phyloP scores from a whole-genome alignment of 371 early-diverging fungal genomes.

The Saksenaea vasiformis region DNA sequence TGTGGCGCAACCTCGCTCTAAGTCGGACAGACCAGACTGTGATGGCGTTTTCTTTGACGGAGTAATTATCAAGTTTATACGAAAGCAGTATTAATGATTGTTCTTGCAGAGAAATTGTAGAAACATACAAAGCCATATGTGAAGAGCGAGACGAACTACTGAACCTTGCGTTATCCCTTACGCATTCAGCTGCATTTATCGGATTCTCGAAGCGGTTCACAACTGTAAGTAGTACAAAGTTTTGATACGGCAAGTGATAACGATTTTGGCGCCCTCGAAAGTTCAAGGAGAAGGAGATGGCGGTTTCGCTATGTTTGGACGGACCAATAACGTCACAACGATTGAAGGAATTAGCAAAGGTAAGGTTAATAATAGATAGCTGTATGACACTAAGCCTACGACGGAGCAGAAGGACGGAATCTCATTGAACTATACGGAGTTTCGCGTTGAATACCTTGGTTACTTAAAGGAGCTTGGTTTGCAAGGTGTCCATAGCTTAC shows the following conservation, averaged over 20 bases:
- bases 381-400: neutral
- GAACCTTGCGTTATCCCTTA: conserved; percentile 42
- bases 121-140: conserved; percentile 28
- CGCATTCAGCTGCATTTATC: conserved; percentile 46
- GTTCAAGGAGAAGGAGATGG: conserved; percentile 13
- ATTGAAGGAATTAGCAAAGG: conserved; percentile 30
- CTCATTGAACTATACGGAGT: conserved; percentile 43
- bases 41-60: conserved; percentile 42
- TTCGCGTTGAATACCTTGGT: conserved; percentile 50
- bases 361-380: conserved; percentile 15
- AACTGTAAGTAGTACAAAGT: conserved; percentile 15
- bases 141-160: conserved; percentile 32
- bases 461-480: conserved; percentile 46
- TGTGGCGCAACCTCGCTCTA: conserved; percentile 55
- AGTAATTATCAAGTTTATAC: conserved; percentile 26
- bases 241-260: neutral
- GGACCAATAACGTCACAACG: conserved; percentile 27
- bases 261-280: neutral
- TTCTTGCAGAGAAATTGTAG: conserved; percentile 28
- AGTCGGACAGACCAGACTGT: conserved; percentile 36
- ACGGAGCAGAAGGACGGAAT: conserved; percentile 38
- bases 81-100: neutral
- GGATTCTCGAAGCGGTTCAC: conserved; percentile 51
- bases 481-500: conserved; percentile 45
- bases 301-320: conserved; percentile 9